Conservation (phyloP, 352 stramenopile genomes). For the Lagenidium giganteum region DNA sequence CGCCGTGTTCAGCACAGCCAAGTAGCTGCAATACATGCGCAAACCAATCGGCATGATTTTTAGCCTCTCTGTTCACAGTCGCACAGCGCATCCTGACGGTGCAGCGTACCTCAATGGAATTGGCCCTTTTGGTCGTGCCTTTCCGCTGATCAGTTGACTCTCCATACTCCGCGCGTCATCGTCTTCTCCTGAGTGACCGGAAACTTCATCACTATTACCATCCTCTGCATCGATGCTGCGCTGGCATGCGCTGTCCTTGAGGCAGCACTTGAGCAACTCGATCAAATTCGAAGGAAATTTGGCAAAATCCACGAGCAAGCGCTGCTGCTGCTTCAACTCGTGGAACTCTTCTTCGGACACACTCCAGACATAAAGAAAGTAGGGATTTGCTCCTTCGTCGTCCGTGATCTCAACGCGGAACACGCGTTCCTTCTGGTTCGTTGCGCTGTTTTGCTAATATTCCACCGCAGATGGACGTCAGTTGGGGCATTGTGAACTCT, state of each 20-base stretch:
- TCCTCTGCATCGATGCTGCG: slow-evolving; percentile 12
- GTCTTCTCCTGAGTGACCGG: slow-evolving; percentile 4
- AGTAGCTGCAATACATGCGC: slow-evolving; percentile 39
- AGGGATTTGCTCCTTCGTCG: slow-evolving; percentile 87
- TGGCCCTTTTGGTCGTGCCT: slow-evolving; percentile 53
- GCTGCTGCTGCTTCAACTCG: slow-evolving; percentile 91
- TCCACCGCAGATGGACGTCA: neutral
- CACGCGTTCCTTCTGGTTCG: slow-evolving; percentile 84
- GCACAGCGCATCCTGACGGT: too few relatives aligned
- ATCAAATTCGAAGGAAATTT: slow-evolving; percentile 91
- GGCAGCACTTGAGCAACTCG: slow-evolving; percentile 86
- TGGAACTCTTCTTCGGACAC: slow-evolving; percentile 95
- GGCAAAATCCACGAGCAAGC: slow-evolving; percentile 91
- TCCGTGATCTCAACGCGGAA: slow-evolving; percentile 93
- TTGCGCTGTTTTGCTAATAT: slow-evolving; percentile 57
- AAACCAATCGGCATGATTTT: too few relatives aligned
- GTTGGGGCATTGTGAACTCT: neutral
- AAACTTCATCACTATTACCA: neutral
- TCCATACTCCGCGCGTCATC: neutral
- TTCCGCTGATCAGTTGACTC: slow-evolving; percentile 2
- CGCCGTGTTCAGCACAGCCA: slow-evolving; percentile 76
- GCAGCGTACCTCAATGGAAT: slow-evolving; percentile 47
- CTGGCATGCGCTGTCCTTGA: slow-evolving; percentile 67
- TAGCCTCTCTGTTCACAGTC: too few relatives aligned
- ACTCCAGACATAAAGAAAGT: slow-evolving; percentile 91